Percentiles rank a stretch among this genome's conserved stretches.
phyloP scores from a whole-genome alignment of 2,329 filamentous ascomycete genomes.

The Colletotrichum magnum region DNA sequence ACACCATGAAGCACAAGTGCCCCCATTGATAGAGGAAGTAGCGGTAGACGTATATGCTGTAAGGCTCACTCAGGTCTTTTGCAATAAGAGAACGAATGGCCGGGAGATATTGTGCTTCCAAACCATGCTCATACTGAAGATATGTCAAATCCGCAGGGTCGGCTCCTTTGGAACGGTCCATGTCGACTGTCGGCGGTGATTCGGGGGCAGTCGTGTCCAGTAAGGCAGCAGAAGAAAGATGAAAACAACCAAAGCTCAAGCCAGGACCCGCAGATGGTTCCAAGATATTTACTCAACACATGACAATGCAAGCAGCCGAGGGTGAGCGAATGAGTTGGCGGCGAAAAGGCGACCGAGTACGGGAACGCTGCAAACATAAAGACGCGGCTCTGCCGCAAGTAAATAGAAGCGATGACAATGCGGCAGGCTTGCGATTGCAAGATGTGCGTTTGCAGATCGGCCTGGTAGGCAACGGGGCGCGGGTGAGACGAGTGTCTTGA shows the following conservation, averaged over 20 bases:
- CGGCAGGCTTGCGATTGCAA: neutral
- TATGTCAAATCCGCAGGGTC: conserved; percentile 66
- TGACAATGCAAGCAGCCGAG: conserved; percentile 23
- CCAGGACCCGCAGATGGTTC: conserved; percentile 19
- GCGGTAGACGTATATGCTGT: conserved; percentile 99
- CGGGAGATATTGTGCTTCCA: conserved; percentile 79
- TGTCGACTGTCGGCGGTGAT: conserved; percentile 39
- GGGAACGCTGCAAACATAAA: conserved; percentile 4
- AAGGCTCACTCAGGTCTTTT: conserved; percentile 96
- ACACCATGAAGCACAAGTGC: conserved; percentile 94
- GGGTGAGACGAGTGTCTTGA: conserved; percentile 24
- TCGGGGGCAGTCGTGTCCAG: no score
- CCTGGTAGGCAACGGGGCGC: conserved; percentile 6
- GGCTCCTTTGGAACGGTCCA: conserved; percentile 52
- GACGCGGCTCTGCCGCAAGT: conserved; percentile 24
- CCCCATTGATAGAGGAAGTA: conserved; percentile 99
- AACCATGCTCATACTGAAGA: conserved; percentile 72
- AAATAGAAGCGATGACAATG: conserved; percentile 4
- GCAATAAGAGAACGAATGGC: conserved; percentile 94
- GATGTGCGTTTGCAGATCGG: conserved; percentile 22
- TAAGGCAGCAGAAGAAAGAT: no score
- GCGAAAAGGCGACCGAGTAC: neutral
- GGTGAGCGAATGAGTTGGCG: conserved; percentile 8
- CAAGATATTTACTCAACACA: conserved; percentile 26
- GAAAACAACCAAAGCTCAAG: neutral